Conservation (phyloP, 257 asterid genomes). For the Capsicum baccatum region DNA sequence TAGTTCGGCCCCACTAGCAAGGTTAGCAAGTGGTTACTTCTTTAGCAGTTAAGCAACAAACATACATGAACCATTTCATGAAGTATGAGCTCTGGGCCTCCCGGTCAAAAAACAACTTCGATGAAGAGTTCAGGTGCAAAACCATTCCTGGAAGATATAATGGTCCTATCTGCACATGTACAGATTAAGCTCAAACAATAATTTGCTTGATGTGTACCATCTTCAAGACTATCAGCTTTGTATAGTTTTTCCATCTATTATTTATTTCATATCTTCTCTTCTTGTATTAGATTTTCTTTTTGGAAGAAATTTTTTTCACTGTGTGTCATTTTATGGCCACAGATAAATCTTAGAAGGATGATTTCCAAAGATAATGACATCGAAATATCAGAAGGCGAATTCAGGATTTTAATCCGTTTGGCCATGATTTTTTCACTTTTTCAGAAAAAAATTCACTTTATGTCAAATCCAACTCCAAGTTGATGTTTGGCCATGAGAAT, state of each 20-base stretch:
- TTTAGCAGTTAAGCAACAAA: background rate
- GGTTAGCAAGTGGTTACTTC: background rate
- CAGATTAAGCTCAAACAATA: slow-evolving; percentile 9
- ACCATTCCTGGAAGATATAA: background rate
- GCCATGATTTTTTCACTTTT: too few relatives aligned
- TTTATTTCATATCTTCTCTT: too few relatives aligned
- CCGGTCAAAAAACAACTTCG: background rate
- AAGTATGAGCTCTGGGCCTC: background rate
- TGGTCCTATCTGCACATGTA: slow-evolving; percentile 21
- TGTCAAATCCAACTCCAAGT: too few relatives aligned
- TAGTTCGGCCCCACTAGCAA: slow-evolving; percentile 19
- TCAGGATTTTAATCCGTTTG: too few relatives aligned
- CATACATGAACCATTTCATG: background rate
- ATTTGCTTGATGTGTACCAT: background rate
- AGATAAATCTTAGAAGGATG: too few relatives aligned
- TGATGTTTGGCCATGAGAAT: too few relatives aligned
- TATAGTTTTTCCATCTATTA: background rate
- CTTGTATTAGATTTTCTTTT: background rate
- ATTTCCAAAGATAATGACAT: too few relatives aligned
- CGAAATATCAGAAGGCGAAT: too few relatives aligned
- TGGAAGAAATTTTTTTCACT: background rate
- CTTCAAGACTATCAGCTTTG: background rate
- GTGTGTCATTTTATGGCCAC: background rate
- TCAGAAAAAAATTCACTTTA: too few relatives aligned
- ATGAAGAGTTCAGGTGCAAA: background rate